Evolutionary conservation across 23 red algal genomes (phyloP).

Genomic region (Rhodosorus marinus): DNA sequence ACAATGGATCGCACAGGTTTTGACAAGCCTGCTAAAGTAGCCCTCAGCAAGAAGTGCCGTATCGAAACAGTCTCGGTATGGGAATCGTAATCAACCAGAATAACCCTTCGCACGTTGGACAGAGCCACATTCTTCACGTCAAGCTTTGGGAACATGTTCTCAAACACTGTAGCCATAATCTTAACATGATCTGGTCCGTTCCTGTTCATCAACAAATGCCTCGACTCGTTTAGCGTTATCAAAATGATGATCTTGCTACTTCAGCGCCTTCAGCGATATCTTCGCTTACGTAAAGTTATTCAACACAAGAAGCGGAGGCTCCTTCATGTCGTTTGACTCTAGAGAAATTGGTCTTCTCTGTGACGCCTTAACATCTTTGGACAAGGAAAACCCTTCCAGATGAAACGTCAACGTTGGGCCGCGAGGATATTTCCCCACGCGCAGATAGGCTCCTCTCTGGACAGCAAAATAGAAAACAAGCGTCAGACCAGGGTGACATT

Average conservation of each 20-base stretch:
- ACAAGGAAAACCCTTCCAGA: constrained; percentile 45
- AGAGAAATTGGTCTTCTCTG: constrained; percentile 42
- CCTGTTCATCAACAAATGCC: too few relatives aligned
- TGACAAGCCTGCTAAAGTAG: constrained; percentile 51
- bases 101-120: constrained; percentile 25
- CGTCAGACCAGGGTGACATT: too few relatives aligned
- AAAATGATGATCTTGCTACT: too few relatives aligned
- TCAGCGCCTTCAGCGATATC: constrained; percentile 26
- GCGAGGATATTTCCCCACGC: constrained; percentile 29
- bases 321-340: constrained; percentile 14
- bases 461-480: too few relatives aligned
- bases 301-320: constrained; percentile 72
- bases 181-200: background rate
- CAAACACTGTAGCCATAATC: background rate
- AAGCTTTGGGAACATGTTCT: constrained; percentile 51
- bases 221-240: too few relatives aligned
- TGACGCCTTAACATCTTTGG: constrained; percentile 29
- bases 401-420: constrained; percentile 84
- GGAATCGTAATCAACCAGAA: constrained; percentile 57
- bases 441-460: constrained; percentile 38
- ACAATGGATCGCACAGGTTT: constrained; percentile 55
- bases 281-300: constrained; percentile 27
- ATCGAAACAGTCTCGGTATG: constrained; percentile 15
- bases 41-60: constrained; percentile 62
- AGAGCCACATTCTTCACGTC: constrained; percentile 15